These are phyloP conservation scores for Thelonectria blattea DNA, from an alignment of 2,329 filamentous ascomycete genomes.

Conservation along the genomic window DNA sequence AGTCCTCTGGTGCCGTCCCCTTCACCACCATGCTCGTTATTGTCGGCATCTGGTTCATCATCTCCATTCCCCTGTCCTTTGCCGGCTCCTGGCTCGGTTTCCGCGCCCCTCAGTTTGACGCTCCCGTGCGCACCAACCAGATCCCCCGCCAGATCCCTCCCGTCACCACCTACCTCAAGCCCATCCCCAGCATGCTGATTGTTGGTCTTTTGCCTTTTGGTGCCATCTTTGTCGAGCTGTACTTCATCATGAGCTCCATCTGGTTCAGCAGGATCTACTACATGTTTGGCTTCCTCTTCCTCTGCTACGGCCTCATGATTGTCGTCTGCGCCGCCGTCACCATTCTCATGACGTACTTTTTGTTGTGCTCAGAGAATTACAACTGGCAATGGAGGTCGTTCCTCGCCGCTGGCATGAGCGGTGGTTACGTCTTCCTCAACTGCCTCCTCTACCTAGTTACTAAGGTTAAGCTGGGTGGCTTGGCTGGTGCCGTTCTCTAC, in stretches of 20 bases:
- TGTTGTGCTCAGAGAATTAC: constrained; percentile 96
- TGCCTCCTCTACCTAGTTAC: constrained; percentile 90
- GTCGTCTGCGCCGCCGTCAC: constrained; percentile 93
- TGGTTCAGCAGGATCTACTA: constrained; percentile 99
- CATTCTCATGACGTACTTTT: constrained; percentile 92
- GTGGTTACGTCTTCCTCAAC: constrained; percentile 90
- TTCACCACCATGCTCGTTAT: constrained; percentile 97
- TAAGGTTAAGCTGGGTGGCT: constrained; percentile 81
- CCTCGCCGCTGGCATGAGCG: constrained; percentile 87
- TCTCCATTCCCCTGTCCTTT: constrained; percentile 90
- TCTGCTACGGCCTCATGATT: constrained; percentile 97
- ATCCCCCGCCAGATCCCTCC: constrained; percentile 96
- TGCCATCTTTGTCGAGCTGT: constrained; percentile 97
- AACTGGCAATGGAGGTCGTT: constrained; percentile 99
- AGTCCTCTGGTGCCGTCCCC: constrained; percentile 90
- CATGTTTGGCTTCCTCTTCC: constrained; percentile 99
- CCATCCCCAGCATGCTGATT: constrained; percentile 87
- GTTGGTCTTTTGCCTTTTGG: constrained; percentile 94
- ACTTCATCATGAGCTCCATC: constrained; percentile 99
- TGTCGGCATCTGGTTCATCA: constrained; percentile 93
- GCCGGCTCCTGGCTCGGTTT: constrained; percentile 94
- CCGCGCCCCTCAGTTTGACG: constrained; percentile 71
- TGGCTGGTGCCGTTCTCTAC: constrained; percentile 89
- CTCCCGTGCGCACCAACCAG: constrained; percentile 94
- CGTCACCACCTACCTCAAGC: constrained; percentile 79